Conservation (phyloP, 2,329 filamentous ascomycete species). For the Exophiala sp. region DNA sequence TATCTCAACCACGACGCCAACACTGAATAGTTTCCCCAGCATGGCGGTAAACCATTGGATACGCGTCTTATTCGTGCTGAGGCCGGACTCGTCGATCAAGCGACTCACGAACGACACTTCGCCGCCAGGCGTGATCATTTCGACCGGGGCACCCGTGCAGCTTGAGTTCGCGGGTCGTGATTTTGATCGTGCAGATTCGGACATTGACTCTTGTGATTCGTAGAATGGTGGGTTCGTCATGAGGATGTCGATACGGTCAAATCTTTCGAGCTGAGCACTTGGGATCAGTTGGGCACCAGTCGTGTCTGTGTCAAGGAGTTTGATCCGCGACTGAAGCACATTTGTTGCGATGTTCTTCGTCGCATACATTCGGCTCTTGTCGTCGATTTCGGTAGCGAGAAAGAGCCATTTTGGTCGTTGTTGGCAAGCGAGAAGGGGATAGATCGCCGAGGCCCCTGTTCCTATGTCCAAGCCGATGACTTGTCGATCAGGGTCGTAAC, state of each 20-base stretch:
- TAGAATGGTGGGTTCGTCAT: constrained; percentile 98
- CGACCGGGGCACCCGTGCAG: constrained; percentile 70
- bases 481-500: constrained; percentile 53
- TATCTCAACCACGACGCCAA: constrained; percentile 59
- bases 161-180: constrained; percentile 62
- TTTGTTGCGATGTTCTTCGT: constrained; percentile 66
- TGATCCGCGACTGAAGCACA: constrained; percentile 60
- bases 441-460: constrained; percentile 87
- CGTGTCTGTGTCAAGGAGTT: constrained; percentile 54
- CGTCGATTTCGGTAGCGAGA: constrained; percentile 75
- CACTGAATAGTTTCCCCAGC: constrained; percentile 72
- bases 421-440: constrained; percentile 73
- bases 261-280: constrained; percentile 29
- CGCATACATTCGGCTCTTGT: constrained; percentile 64
- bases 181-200: constrained; percentile 63
- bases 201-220: constrained; percentile 66
- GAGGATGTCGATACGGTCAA: constrained; percentile 66
- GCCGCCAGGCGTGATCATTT: constrained; percentile 82
- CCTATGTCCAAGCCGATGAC: constrained; percentile 78
- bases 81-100: constrained; percentile 60
- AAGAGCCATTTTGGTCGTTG: constrained; percentile 70
- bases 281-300: constrained; percentile 57
- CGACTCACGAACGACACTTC: constrained; percentile 70
- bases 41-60: constrained; percentile 89
- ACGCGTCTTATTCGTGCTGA: constrained; percentile 30